Base-by-base conservation (phyloP, 1,284 basidiomycete genomes). In the Leccinum solheimii region DNA sequence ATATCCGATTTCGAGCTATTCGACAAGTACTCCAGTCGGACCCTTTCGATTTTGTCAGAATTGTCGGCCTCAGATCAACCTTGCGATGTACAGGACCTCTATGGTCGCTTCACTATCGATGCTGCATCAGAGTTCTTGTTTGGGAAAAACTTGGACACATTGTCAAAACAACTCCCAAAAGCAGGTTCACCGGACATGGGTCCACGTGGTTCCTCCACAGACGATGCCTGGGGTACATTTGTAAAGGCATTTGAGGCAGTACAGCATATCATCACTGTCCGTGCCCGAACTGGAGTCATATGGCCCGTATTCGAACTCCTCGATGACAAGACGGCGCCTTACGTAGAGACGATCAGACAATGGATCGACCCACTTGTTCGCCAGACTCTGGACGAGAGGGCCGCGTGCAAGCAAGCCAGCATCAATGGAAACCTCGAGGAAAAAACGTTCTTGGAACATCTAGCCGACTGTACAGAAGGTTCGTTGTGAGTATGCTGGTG, bases 291-390 rank as follows among this genome's bases (percentile, higher is more conserved):
- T 11, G 88, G 88, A 8, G 77, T 81, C 54, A 79, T 86, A 53
- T 91, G 90, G 90, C 87, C 88, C 0, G 66, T 88, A 11, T 82
- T 85, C 48, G 90, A 91, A 69, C 65, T 90, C 3, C 81, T 83
- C 65, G 77, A 80, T 19, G 88, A 91, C 69, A 83, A 81, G 67
- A 85, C 83, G 27, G 68, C 75, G 54, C 77, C 77, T 13, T 80
- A 86, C 58, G 79, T 81, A 21, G 73, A 80, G 38, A 79, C 81
- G 5, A 86, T 90, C 63, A 78, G 79, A 60, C 72, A 76, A 27
- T 90, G 84, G 82, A 66, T 90, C 9, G 83, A 88, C 64, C 87
- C 87, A 1, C 77, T 90, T 7, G 85, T 91, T 2, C 67, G 78
- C 58, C 75, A 74, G 11, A 85, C 83, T 0, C 62, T 90, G 27